Percentiles rank a stretch among this genome's conserved stretches.
phyloP scores from a whole-genome alignment of 805 yeast species.

The Metschnikowia dekortorum region DNA sequence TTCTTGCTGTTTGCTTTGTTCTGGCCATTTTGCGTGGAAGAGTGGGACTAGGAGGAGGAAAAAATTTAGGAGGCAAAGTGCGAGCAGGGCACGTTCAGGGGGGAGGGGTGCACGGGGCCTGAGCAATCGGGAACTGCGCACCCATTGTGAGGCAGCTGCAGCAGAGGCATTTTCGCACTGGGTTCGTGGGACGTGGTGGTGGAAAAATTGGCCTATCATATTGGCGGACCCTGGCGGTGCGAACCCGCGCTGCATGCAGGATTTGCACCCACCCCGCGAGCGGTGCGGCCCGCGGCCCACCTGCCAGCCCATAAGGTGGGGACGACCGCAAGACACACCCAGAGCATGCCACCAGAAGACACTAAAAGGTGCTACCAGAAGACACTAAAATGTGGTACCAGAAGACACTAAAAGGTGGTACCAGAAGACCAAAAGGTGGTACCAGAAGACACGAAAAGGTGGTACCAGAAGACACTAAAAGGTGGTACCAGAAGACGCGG shows the following conservation, averaged over 20 bases:
- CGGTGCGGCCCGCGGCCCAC: too few species aligned
- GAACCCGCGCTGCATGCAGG: background rate
- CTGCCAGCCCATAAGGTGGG: too few species aligned
- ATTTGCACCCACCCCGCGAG: conserved; percentile 2
- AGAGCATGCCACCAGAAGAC: too few species aligned
- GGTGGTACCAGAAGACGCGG: too few species aligned
- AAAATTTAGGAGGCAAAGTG: background rate
- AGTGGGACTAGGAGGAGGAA: background rate
- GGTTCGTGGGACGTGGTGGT: background rate
- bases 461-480: too few species aligned
- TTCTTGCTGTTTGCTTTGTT: conserved; percentile 46
- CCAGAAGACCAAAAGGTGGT: too few species aligned
- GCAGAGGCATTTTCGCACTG: background rate
- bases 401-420: too few species aligned
- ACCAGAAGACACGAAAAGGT: too few species aligned
- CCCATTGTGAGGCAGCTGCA: background rate
- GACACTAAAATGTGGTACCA: too few species aligned
- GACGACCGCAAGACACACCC: too few species aligned
- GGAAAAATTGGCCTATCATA: background rate
- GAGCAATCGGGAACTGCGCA: conserved; percentile 3
- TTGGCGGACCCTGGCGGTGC: background rate
- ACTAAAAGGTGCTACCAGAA: too few species aligned
- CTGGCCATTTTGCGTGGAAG: conserved; percentile 31
- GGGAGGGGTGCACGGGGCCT: conserved; percentile 2
- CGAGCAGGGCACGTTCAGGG: conserved; percentile 5